Percentiles rank a stretch among this genome's conserved stretches.
These are phyloP conservation scores for Prinsepia uniflora DNA, from an alignment of 306 rosid genomes.

Conservation along the genomic window DNA sequence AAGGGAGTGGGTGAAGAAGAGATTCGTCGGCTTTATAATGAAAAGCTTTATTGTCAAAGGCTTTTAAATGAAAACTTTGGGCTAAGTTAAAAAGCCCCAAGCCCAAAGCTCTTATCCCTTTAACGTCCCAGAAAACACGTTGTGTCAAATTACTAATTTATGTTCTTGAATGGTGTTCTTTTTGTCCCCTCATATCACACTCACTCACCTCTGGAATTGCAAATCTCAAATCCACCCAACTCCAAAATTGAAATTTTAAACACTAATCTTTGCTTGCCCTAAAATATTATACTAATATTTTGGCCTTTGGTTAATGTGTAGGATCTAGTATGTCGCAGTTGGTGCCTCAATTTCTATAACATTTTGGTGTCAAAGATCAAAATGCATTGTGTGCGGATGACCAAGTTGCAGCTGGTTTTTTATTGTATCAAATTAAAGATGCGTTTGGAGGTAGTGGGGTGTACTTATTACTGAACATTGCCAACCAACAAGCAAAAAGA, in stretches of 20 bases:
- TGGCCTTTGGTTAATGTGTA: constrained; percentile 13
- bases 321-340: background rate
- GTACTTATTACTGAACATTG: constrained; percentile 16
- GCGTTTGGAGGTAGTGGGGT: constrained; percentile 8
- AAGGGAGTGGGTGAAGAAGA: constrained; percentile 33
- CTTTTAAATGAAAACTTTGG: constrained; percentile 36
- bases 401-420: background rate
- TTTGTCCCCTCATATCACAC: constrained; percentile 31
- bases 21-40: constrained; percentile 42
- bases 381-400: background rate
- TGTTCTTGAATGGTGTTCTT: constrained; percentile 35
- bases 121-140: constrained; percentile 54
- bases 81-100: constrained; percentile 28
- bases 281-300: background rate
- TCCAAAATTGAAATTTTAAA: background rate
- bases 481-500: constrained; percentile 14
- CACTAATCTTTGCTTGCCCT: background rate
- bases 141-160: constrained; percentile 18
- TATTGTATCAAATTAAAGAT: constrained; percentile 8
- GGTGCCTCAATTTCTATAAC: constrained; percentile 6
- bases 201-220: constrained; percentile 27
- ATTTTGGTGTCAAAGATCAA: background rate
- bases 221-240: constrained; percentile 7
- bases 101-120: constrained; percentile 34
- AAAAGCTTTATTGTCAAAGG: constrained; percentile 12